Evolutionary conservation across 306 rosid species (phyloP), one percentile per base, ranked within the genome.

Genomic region (Cucurbita maxima): DNA sequence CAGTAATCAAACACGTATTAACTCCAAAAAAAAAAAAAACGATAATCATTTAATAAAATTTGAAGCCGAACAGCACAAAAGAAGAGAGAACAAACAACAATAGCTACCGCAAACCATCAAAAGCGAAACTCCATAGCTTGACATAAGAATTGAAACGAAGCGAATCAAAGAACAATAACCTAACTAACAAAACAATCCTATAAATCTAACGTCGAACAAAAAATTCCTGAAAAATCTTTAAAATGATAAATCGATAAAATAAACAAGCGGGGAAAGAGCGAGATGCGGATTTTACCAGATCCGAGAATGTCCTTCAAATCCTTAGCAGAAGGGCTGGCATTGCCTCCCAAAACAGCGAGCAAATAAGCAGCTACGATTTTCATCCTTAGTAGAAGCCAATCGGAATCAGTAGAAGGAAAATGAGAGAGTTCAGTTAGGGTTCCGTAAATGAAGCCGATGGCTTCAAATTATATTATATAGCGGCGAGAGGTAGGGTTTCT

Each of bases 261-360:
- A 30, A 20, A 14, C 1, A 40, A 14, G 13, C 0, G 25, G 41
- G 4, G 16, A 14, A 15, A 70, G 57, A 36, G 63, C 7, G 14
- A 25, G 22, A 38, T 11, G 18, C 34, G 9, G 8, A 11, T 4
- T 19, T 5, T 79, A 84, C 87, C 85, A 8, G 87, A 75, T 58
- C 73, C 73, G 34, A 81, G 85, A 74, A 84, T 84, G 64, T 40
- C 20, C 78, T 79, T 84, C 78, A 84, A 1, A 38, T 84, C 85
- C 9, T 69, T 68, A 11, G 87, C 80, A 0, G 85, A 76, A 12
- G 87, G 87, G 80, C 47, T 1, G 70, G 83, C 5, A 51, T 79
- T 84, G 58, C 87, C 87, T 57, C 87, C 87, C 85, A 84, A 79
- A 0, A 84, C 66, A 48, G 87, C 87, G 20, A 84, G 66, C 80